Percentiles rank a stretch among this genome's conserved stretches.
Evolutionary conservation across 495 filamentous ascomycete genomes (phyloP).

Genomic region (Letharia lupina): DNA sequence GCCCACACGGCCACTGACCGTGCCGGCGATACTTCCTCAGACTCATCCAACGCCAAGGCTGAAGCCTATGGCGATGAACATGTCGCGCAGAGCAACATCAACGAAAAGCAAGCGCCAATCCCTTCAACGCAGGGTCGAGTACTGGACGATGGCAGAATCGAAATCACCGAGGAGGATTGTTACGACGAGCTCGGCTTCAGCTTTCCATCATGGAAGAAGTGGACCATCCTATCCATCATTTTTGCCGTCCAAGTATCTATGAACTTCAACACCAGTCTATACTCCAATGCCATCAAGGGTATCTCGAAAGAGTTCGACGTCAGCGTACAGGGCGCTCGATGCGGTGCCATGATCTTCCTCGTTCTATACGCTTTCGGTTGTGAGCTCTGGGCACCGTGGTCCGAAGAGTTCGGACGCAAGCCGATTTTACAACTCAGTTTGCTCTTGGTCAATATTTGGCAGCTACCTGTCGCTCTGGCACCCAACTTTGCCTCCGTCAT

Average conservation of each 20-base stretch:
- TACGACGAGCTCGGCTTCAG: constrained; percentile 49
- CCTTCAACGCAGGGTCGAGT: not conserved
- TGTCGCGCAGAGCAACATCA: not conserved
- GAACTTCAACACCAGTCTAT: constrained; percentile 51
- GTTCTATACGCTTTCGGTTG: constrained; percentile 57
- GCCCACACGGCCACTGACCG: constrained; percentile 4
- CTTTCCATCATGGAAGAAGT: constrained; percentile 46
- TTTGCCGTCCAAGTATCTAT: constrained; percentile 51
- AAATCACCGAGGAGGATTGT: constrained; percentile 49
- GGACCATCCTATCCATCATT: constrained; percentile 53
- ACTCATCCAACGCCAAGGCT: not conserved
- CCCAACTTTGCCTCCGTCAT: constrained; percentile 48
- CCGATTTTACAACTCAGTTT: constrained; percentile 48
- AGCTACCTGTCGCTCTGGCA: constrained; percentile 46
- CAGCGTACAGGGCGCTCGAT: constrained; percentile 44
- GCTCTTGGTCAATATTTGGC: constrained; percentile 52
- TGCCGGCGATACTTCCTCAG: constrained; percentile 5
- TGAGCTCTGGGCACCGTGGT: constrained; percentile 61
- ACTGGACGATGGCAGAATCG: constrained; percentile 29
- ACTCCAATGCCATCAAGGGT: constrained; percentile 43
- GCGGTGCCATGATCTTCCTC: constrained; percentile 51
- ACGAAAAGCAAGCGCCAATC: constrained; percentile 5
- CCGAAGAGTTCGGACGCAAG: constrained; percentile 52
- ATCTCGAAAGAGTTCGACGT: constrained; percentile 44
- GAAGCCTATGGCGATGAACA: constrained; percentile 1